Base-by-base conservation (phyloP, 306 rosid genomes). In the Mucuna pruriens region DNA sequence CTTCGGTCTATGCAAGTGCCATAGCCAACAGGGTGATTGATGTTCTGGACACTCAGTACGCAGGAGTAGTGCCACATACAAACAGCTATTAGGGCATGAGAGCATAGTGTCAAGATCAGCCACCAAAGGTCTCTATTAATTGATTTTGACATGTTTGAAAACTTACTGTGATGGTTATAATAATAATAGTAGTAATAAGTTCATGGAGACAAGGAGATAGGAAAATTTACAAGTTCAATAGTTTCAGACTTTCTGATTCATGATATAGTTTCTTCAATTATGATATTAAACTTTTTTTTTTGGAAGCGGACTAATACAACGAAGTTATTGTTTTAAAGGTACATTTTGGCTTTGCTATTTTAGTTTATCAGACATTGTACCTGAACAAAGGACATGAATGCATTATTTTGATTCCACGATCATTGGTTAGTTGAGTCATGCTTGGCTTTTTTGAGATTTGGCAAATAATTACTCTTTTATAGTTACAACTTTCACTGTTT, bases 21-120 rank as follows among this genome's bases (percentile, higher is more conserved):
- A 91, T 91, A 73, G 91, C 93, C 70, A 89, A 88, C 85, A 91
- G 87, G 84, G 86, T 89, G 80, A 91, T 91, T 63, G 91, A 89
- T 80, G 93, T 85, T 62, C 40, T 89, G 81, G 95, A 91, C 82
- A 85, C 62, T 65, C 93, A 91, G 45, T 84, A 81, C 31, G 84
- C 92, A 54, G 84, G 90, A 46, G 84, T 82, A 25, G 67, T 82
- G 78, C 84, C 86, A 54, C 74, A 79, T 36, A 25, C 71, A 61
- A 84, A 67, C 29, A 82, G 76, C 84, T 82, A 74, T 54, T 82
- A 82, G 63, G 33, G 19, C 12, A 15, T 46, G 34, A 4, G 66
- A 66, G 48, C 22, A 38, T 63, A 39, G 60, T 68, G 46, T 22
- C 81, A 40, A 75, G 38, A 75, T 69, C 82, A 40, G 69, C 19